Base-by-base conservation (phyloP, 768 basidiomycete species). In the Suillus americanus region DNA sequence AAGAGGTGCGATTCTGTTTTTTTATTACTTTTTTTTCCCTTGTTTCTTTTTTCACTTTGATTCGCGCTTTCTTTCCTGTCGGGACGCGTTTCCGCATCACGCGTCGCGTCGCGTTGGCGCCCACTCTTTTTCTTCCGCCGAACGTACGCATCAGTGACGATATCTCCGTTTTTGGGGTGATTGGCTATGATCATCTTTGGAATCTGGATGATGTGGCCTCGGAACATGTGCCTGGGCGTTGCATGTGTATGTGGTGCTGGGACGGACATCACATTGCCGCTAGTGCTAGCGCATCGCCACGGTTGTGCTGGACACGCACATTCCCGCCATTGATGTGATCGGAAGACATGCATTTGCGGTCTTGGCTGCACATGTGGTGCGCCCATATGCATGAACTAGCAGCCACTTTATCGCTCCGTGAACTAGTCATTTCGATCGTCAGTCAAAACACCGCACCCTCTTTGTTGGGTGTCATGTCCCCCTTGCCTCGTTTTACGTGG, bases 1-100 rank as follows among this genome's bases (percentile, higher is more conserved):
- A 87, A 89, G 71, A 68, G 74, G 74, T 75, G 40, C 64, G 75
- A 28, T 46, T 30, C 35, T 35, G 35, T 35, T 14, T 9, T 50
- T 85, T 89, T 4, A 91, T 45, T 2, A 0, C 3, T 40, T 40
- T 40, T 41, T 14, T 41, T 30, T 4, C 30, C 5, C 4, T 4
- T 45, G 18, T 3, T 10, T 20, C 20, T 10, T 46, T 46, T 46
- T 45, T 45, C 20, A n/a, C 9, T 45, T 46, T n/a, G 45, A n/a
- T 46, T 23, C 23, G n/a, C 10, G n/a, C 13, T 41, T 8, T 28
- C 13, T 50, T 28, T 9, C n/a, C n/a, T n/a, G n/a, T 46, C n/a
- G 6, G 46, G 23, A 48, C 46, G 13, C 13, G 23, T 25, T 35
- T 35, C 23, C 12, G 4, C n/a, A 6, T 46, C 46, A 23, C 30